These are phyloP conservation scores for Cyclocybe aegerita DNA, from an alignment of 768 basidiomycete species.

Conservation along the genomic window DNA sequence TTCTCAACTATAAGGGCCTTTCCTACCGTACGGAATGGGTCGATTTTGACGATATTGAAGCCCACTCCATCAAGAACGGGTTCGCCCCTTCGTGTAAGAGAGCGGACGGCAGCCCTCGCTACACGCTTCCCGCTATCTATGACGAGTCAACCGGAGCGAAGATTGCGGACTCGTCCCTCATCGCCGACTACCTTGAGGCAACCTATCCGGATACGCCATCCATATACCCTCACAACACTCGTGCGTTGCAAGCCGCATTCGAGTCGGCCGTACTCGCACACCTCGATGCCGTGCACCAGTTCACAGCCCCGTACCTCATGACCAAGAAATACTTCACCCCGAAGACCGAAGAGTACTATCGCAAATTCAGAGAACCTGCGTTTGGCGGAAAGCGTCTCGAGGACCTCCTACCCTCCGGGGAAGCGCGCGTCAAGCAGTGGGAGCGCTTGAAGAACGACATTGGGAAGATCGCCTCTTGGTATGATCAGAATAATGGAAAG, in stretches of 20 bases:
- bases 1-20: conserved; percentile 32
- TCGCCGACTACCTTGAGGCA: conserved; percentile 48
- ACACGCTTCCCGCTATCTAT: conserved; percentile 47
- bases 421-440: conserved; percentile 17
- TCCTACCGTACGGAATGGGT: conserved; percentile 47
- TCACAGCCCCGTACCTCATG: conserved; percentile 3
- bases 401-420: conserved; percentile 13
- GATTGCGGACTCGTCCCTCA: conserved; percentile 39
- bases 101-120: conserved; percentile 27
- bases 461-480: conserved; percentile 16
- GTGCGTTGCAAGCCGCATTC: conserved; percentile 15
- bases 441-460: conserved; percentile 15
- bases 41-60: conserved; percentile 48
- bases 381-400: conserved; percentile 14
- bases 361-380: conserved; percentile 5
- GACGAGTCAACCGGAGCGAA: conserved; percentile 38
- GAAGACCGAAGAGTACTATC: conserved; percentile 5
- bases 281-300: neutral
- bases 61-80: conserved; percentile 27
- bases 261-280: neutral
- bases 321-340: conserved; percentile 2
- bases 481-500: conserved; percentile 14
- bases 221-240: conserved; percentile 30
- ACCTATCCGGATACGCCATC: conserved; percentile 41
- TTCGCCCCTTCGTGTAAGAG: conserved; percentile 28